Evolutionary conservation across 495 filamentous ascomycete species (phyloP).

Genomic region (Paragyromitra xinjiangensis): DNA sequence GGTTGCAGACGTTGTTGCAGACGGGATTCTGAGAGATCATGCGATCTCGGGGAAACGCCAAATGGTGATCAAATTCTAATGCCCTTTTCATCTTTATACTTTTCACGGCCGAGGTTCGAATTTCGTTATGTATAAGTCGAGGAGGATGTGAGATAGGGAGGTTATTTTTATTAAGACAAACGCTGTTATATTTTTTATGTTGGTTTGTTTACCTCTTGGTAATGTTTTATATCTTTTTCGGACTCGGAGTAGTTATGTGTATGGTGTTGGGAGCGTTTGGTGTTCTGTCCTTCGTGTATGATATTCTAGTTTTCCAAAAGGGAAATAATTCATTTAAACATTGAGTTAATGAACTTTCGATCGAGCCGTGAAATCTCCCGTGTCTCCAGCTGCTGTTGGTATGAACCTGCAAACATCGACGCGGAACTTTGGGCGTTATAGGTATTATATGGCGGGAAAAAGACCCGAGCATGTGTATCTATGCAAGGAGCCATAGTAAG

Average conservation of each 20-base stretch:
- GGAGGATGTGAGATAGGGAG: neutral
- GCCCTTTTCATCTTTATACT: neutral
- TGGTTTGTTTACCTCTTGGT: conserved; percentile 7
- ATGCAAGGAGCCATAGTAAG: conserved; percentile 21
- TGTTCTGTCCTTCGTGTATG: conserved; percentile 26
- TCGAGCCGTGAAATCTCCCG: neutral
- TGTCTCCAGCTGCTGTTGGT: neutral
- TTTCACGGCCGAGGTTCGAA: neutral
- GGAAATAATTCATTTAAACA: neutral
- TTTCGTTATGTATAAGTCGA: neutral
- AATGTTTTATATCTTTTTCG: neutral
- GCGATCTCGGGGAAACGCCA: conserved; percentile 40
- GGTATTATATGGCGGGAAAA: neutral
- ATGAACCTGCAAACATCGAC: neutral
- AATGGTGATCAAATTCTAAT: conserved; percentile 28
- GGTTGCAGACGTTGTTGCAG: conserved; percentile 48
- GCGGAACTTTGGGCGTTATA: conserved; percentile 14
- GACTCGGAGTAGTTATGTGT: conserved; percentile 9
- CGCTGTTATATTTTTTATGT: neutral
- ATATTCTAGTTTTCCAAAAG: conserved; percentile 12
- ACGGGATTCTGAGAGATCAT: conserved; percentile 44
- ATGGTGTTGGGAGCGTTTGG: conserved; percentile 25
- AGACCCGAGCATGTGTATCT: conserved; percentile 15
- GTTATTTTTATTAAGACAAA: neutral
- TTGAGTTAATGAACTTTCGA: neutral